Conservation (phyloP, 306 rosid genomes). For the Citrullus colocynthis region DNA sequence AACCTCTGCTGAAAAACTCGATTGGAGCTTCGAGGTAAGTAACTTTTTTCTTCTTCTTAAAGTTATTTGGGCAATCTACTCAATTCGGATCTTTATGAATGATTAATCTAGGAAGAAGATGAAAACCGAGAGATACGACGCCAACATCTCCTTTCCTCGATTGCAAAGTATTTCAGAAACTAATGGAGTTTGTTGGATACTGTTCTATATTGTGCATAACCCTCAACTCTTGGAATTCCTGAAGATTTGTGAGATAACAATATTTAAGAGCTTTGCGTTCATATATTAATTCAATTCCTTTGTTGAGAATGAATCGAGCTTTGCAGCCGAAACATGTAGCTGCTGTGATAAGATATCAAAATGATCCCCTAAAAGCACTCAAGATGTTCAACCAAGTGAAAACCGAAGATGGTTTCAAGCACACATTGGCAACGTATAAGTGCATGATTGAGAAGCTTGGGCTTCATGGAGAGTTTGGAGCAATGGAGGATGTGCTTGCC, state of each 20-base stretch:
- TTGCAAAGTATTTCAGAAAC: neutral
- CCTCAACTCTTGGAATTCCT: neutral
- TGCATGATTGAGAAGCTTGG: constrained; percentile 79
- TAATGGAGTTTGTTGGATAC: neutral
- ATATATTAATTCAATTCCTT: neutral
- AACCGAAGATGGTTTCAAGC: constrained; percentile 66
- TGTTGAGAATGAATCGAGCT: constrained; percentile 36
- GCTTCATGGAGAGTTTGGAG: constrained; percentile 45
- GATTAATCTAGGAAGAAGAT: neutral
- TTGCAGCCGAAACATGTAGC: constrained; percentile 68
- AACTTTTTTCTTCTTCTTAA: neutral
- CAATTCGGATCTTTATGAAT: neutral
- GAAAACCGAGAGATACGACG: neutral
- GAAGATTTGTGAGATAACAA: neutral
- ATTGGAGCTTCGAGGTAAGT: neutral
- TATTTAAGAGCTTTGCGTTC: neutral
- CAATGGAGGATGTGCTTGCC: constrained; percentile 55
- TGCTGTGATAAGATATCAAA: constrained; percentile 51
- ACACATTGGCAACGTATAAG: constrained; percentile 50
- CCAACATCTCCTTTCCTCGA: neutral
- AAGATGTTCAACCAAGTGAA: constrained; percentile 59
- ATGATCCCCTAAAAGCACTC: constrained; percentile 64
- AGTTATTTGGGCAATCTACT: neutral
- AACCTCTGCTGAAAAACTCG: neutral
- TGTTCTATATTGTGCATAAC: neutral